phyloP scores from a whole-genome alignment of 2,329 filamentous ascomycete species.

The Stachybotrys echinatus region DNA sequence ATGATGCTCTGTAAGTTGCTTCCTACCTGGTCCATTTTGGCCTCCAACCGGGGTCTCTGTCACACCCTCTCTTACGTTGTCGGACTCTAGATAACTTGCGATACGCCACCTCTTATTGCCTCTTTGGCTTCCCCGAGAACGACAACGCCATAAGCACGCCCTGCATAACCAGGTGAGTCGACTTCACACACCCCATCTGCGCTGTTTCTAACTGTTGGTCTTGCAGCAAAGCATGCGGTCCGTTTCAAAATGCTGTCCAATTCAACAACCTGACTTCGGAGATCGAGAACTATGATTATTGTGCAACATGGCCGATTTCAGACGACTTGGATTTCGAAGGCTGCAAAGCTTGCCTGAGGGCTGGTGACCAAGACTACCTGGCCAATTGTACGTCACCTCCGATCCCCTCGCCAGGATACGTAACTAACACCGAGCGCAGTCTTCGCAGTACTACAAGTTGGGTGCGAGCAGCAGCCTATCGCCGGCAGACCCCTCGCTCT shows the following conservation, averaged over 20 bases:
- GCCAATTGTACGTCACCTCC: conserved; percentile 47
- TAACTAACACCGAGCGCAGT: conserved; percentile 28
- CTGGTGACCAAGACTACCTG: conserved; percentile 32
- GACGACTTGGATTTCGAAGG: conserved; percentile 27
- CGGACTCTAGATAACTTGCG: conserved; percentile 48
- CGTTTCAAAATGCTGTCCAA: conserved; percentile 38
- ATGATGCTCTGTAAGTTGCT: conserved; percentile 47
- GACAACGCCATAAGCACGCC: conserved; percentile 38
- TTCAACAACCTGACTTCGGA: conserved; percentile 44
- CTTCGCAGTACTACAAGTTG: conserved; percentile 47
- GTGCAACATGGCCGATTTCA: conserved; percentile 38
- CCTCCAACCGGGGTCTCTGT: no score
- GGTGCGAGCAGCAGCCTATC: conserved; percentile 46
- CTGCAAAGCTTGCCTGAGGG: conserved; percentile 43
- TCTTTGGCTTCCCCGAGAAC: conserved; percentile 45
- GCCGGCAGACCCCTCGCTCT: conserved; percentile 43
- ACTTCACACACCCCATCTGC: neutral
- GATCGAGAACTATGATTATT: conserved; percentile 47
- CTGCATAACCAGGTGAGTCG: conserved; percentile 44
- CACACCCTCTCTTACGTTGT: conserved; percentile 7
- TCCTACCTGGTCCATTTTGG: neutral
- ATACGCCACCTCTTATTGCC: conserved; percentile 49
- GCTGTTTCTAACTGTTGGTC: conserved; percentile 14
- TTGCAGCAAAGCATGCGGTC: conserved; percentile 46
- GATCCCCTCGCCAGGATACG: neutral